These are phyloP conservation scores for Beauveria sp. DNA, from an alignment of 2,329 filamentous ascomycete genomes.

Conservation along the genomic window DNA sequence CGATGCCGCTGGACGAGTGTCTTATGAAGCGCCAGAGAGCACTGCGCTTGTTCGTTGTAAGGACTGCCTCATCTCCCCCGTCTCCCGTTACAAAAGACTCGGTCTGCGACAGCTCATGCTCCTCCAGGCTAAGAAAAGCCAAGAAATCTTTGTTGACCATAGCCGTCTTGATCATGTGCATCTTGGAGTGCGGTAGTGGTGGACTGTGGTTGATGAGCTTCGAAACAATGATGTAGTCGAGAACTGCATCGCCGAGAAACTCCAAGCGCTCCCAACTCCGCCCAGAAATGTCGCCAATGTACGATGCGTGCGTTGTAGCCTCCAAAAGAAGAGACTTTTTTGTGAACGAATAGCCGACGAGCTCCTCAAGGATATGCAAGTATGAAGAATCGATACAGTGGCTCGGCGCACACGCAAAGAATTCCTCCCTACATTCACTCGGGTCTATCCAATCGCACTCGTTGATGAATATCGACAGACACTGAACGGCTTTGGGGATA, in stretches of 20 bases:
- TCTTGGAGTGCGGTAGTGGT: slow-evolving; percentile 42
- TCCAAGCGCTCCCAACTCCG: slow-evolving; percentile 65
- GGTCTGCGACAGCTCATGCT: slow-evolving; percentile 19
- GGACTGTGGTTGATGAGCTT: slow-evolving; percentile 44
- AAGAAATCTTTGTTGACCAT: slow-evolving; percentile 77
- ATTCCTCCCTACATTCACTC: slow-evolving; percentile 28
- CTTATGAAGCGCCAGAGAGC: slow-evolving; percentile 66
- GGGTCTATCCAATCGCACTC: slow-evolving; percentile 48
- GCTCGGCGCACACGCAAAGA: slow-evolving; percentile 35
- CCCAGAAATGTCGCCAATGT: slow-evolving; percentile 32
- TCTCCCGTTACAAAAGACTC: slow-evolving; percentile 13
- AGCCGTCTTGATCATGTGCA: slow-evolving; percentile 70
- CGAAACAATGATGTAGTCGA: slow-evolving; percentile 68
- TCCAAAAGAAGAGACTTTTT: slow-evolving; percentile 65
- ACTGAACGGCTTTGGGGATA: slow-evolving; percentile 51
- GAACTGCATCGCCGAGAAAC: slow-evolving; percentile 77
- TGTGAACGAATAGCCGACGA: slow-evolving; percentile 65
- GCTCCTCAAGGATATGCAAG: slow-evolving; percentile 47
- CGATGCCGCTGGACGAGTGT: slow-evolving; percentile 43
- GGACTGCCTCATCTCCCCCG: slow-evolving; percentile 13
- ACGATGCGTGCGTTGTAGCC: slow-evolving; percentile 71
- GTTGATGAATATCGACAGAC: slow-evolving; percentile 59
- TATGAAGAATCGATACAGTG: slow-evolving; percentile 29
- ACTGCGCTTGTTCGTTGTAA: slow-evolving; percentile 18
- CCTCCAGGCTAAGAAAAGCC: slow-evolving; percentile 64